These are phyloP conservation scores for Pichia sp. DNA, from an alignment of 1,139 yeast species.

Conservation along the genomic window DNA sequence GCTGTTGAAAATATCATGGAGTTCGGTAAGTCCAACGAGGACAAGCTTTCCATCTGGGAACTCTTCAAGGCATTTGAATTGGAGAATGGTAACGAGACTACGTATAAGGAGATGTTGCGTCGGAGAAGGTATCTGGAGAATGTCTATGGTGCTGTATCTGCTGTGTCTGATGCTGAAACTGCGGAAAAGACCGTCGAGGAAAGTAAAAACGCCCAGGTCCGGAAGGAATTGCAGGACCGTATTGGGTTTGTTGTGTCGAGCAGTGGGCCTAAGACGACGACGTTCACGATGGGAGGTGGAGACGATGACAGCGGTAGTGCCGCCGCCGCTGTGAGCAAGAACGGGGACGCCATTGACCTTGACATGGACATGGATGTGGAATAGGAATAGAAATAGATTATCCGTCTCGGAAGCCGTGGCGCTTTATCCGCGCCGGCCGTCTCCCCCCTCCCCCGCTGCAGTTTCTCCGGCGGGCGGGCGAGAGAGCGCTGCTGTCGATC, in stretches of 20 bases:
- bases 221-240: slow-evolving; percentile 37
- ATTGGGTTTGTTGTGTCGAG: slow-evolving; percentile 57
- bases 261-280: slow-evolving; percentile 32
- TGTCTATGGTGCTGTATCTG: slow-evolving; percentile 19
- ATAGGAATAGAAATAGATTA: neutral
- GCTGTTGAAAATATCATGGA: slow-evolving; percentile 43
- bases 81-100: slow-evolving; percentile 63
- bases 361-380: slow-evolving; percentile 42
- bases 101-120: slow-evolving; percentile 74
- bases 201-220: neutral
- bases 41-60: slow-evolving; percentile 26
- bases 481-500: too few species aligned
- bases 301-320: slow-evolving; percentile 5
- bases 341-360: slow-evolving; percentile 69
- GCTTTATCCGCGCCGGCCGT: too few species aligned
- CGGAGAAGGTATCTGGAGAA: slow-evolving; percentile 47
- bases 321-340: slow-evolving; percentile 46
- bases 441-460: too few species aligned
- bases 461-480: too few species aligned
- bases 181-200: slow-evolving; percentile 1
- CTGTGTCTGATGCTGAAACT: slow-evolving; percentile 19
- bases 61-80: slow-evolving; percentile 78
- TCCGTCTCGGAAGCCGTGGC: neutral
- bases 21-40: slow-evolving; percentile 18
- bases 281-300: slow-evolving; percentile 21